A percentile compares a stretch with the other conserved stretches of the same genome.
phyloP scores from a whole-genome alignment of 306 rosid genomes.

The Aeschynomene evenia region DNA sequence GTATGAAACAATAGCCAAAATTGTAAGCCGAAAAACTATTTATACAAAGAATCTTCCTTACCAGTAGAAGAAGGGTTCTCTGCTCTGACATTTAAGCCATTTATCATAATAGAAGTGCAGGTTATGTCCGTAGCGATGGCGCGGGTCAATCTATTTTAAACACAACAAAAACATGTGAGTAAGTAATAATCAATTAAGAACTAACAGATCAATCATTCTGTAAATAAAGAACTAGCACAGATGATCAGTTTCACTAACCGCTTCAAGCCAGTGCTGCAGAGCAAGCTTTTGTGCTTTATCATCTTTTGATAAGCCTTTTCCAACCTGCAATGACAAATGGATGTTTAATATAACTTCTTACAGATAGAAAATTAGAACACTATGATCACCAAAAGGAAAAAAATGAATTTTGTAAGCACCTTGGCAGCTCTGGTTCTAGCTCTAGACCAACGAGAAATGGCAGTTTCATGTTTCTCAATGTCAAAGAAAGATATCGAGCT shows the following conservation, averaged over 20 bases:
- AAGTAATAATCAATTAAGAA: conserved; percentile 27
- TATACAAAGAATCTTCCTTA: conserved; percentile 52
- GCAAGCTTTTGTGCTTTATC: conserved; percentile 93
- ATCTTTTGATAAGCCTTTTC: conserved; percentile 92
- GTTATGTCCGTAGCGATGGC: conserved; percentile 98
- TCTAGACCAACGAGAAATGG: conserved; percentile 97
- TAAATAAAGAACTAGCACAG: background rate
- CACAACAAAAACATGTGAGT: conserved; percentile 25
- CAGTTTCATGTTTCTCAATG: conserved; percentile 91
- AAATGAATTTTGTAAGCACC: conserved; percentile 45
- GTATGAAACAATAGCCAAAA: background rate
- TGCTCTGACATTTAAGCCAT: conserved; percentile 89
- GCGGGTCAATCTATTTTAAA: conserved; percentile 85
- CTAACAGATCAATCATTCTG: background rate
- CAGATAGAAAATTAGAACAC: background rate
- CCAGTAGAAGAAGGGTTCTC: conserved; percentile 99
- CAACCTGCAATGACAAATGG: conserved; percentile 66
- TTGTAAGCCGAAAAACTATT: background rate
- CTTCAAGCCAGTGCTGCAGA: conserved; percentile 98
- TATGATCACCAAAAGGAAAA: background rate
- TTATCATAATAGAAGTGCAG: conserved; percentile 78
- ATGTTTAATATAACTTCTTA: conserved; percentile 16
- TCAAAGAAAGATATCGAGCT: conserved; percentile 95
- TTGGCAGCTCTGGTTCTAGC: conserved; percentile 98
- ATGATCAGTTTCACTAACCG: conserved; percentile 64